Base-by-base conservation (phyloP, 805 yeast species). In the Candida suzukii region DNA sequence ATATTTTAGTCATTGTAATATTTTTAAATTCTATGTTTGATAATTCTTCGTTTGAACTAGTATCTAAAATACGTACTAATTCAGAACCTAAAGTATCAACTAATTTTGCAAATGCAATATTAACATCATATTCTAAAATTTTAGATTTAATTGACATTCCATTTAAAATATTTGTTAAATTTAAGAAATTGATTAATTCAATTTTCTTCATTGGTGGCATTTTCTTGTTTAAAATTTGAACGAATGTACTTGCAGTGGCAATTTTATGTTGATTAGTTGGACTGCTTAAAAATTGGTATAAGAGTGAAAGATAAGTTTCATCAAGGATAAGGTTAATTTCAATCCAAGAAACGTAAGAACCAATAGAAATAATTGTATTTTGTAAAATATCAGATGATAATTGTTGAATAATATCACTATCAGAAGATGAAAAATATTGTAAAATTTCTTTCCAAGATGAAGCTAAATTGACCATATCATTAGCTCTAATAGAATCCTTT, bases 321-420 rank as follows among this genome's bases (percentile, higher is more conserved):
- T 76, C 77, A 25, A 88, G 71, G 41, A 91, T 77, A 50, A 87
- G 67, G 41, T 80, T 69, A 46, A 90, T 80, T 57, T 87, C 95
- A 58, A 90, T 87, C 99, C 99, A 93, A 20, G 90, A 80, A 20
- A 88, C 84, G 73, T 84, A 93, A 12, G 78, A 78, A 11, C 97
- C 97, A 42, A 93, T 76, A 41, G 79, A 79, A 40, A 70, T 69
- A 38, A 88, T 69, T 7, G 78, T 65, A 45, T 74, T 73, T 46
- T 73, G 77, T 53, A 85, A 50, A 46, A 83, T 71, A 44, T 76
- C 78, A 47, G 53, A 47, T 12, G 49, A 46, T 39, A 64, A 38
- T 7, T 49, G 51, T 11, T 53, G 46, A 30, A 41, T 42, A 16
- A 31, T 18, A 50, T 50, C 33, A 42, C 51, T 25, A 61, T 53